Percentiles rank a stretch among this genome's conserved stretches.
Evolutionary conservation across 495 filamentous ascomycete genomes (phyloP).

Genomic region (Sporormia fimetaria): DNA sequence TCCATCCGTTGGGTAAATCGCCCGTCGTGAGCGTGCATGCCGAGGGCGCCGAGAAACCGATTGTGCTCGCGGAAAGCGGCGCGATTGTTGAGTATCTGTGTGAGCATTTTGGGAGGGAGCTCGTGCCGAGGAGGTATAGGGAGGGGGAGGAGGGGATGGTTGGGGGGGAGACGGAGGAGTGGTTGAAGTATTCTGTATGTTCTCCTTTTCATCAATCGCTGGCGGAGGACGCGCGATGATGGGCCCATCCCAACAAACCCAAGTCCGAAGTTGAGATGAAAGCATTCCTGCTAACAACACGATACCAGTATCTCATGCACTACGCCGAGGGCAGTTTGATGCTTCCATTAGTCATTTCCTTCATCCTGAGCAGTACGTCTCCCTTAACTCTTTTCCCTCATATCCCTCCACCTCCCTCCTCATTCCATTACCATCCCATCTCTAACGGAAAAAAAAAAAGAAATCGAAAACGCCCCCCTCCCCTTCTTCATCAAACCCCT

Average conservation of each 20-base stretch:
- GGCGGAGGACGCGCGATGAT: too few relatives aligned
- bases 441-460: slow-evolving; percentile 33
- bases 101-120: slow-evolving; percentile 54
- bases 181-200: slow-evolving; percentile 52
- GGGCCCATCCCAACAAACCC: too few relatives aligned
- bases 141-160: slow-evolving; percentile 44
- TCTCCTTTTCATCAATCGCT: too few relatives aligned
- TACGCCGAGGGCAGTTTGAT: slow-evolving; percentile 75
- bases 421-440: too few relatives aligned
- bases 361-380: slow-evolving; percentile 47
- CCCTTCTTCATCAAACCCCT: slow-evolving; percentile 84
- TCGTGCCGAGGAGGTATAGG: slow-evolving; percentile 54
- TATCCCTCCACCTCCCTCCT: not conserved
- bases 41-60: slow-evolving; percentile 37
- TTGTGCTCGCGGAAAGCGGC: slow-evolving; percentile 70
- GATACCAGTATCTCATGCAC: slow-evolving; percentile 54
- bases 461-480: slow-evolving; percentile 49
- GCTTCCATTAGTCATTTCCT: slow-evolving; percentile 48
- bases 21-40: slow-evolving; percentile 56
- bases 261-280: too few relatives aligned
- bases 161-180: slow-evolving; percentile 62
- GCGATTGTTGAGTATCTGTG: slow-evolving; percentile 69
- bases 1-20: slow-evolving; percentile 80
- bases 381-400: not conserved
- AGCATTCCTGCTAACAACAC: too few relatives aligned